phyloP scores from a whole-genome alignment of 176 grass and related monocot genomes.

The Chloris gayana region DNA sequence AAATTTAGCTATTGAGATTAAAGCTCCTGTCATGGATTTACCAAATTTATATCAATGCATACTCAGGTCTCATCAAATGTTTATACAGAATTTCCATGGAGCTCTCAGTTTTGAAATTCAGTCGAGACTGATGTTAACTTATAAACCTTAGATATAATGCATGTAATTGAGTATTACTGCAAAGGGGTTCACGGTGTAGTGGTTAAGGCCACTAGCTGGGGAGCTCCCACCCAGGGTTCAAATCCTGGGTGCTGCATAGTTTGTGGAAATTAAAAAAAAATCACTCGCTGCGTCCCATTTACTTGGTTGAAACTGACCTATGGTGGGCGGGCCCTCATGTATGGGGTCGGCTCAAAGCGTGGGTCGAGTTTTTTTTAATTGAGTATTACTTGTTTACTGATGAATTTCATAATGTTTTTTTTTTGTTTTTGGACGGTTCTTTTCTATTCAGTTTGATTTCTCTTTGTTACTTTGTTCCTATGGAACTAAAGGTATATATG shows the following conservation, averaged over 20 bases:
- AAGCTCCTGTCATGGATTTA: background rate
- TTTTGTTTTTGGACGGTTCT: background rate
- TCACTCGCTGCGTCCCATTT: too few relatives aligned
- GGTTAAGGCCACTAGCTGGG: too few relatives aligned
- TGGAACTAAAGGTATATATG: slow-evolving; percentile 77
- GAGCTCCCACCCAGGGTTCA: too few relatives aligned
- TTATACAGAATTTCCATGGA: background rate
- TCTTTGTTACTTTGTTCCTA: slow-evolving; percentile 25
- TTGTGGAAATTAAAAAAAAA: too few relatives aligned
- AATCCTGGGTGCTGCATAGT: too few relatives aligned
- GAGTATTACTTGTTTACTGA: background rate
- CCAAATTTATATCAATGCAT: too few relatives aligned
- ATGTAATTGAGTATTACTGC: background rate
- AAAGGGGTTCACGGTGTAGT: too few relatives aligned
- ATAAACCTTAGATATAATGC: background rate
- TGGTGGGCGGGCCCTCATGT: too few relatives aligned
- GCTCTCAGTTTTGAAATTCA: background rate
- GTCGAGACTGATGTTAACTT: background rate
- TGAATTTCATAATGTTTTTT: background rate
- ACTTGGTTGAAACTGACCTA: too few relatives aligned
- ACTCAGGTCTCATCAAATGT: too few relatives aligned
- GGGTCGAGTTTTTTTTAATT: too few relatives aligned
- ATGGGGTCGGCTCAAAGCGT: too few relatives aligned
- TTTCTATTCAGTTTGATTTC: slow-evolving; percentile 24
- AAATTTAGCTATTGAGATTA: background rate